Percentiles rank a stretch among this genome's conserved stretches.
Evolutionary conservation across 164 flowering plant species (phyloP).

Genomic region (Macadamia tetraphylla): DNA sequence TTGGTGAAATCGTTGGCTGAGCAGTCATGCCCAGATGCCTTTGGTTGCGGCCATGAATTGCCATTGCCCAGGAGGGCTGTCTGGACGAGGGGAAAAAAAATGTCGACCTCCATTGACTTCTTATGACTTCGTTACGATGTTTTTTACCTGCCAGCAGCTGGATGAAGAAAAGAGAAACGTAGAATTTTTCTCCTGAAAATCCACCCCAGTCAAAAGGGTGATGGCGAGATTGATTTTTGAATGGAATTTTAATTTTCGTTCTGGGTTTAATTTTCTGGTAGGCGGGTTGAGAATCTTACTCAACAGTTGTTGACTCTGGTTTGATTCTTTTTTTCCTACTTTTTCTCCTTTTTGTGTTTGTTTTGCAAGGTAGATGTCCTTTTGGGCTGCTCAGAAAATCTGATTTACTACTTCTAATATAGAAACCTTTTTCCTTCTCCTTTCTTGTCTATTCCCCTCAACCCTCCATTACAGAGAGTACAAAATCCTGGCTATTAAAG

Average conservation of each 20-base stretch:
- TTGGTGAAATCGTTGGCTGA: no score
- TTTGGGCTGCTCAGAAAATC: conserved; percentile 6
- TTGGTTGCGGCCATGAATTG: no score
- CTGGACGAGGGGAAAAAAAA: neutral
- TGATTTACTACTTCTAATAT: neutral
- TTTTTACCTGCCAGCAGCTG: no score
- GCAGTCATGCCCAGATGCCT: no score
- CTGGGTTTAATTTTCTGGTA: neutral
- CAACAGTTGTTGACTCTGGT: conserved; percentile 5
- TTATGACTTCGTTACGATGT: neutral
- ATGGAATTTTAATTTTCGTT: neutral
- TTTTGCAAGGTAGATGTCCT: conserved; percentile 3
- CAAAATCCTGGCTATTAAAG: no score
- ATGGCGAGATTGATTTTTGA: neutral
- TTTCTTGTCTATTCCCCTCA: neutral
- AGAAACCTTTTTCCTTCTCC: neutral
- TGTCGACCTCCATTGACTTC: neutral
- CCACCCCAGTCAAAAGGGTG: neutral
- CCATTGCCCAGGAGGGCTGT: no score
- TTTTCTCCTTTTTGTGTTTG: neutral
- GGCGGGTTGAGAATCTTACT: conserved; percentile 8
- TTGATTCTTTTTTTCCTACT: conserved; percentile 1
- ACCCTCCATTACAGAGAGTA: neutral
- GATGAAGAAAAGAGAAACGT: neutral
- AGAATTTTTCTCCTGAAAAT: neutral